Base-by-base conservation (phyloP, 768 basidiomycete genomes). In the Pilatotrama ljubarskyi region DNA sequence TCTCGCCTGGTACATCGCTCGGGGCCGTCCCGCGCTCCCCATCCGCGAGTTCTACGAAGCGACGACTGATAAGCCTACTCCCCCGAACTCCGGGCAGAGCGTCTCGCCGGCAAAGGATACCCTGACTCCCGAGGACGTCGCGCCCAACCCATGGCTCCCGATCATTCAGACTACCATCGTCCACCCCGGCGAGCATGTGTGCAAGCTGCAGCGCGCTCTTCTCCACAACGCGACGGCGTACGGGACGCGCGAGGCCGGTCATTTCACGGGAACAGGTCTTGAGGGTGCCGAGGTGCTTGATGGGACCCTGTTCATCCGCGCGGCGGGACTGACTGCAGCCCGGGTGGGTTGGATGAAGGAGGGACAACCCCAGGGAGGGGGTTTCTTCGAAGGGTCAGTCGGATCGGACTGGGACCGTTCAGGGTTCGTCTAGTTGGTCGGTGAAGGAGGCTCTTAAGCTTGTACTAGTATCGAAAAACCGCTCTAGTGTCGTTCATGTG, bases 261-360 rank as follows among this genome's bases (percentile, higher is more conserved):
- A 64, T 41, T 80, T 76, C 43, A 67, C 71, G 13, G 54, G 50
- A 15, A 49, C 63, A 3, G 62, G 25, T 66, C 70, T 86, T 42
- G 74, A 76, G 14, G 86, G 81, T n/a, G 78, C 77, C 6, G 82
- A 82, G 52, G 68, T 74, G 35, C 64, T 83, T 11, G 88, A 90
- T 68, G 88, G 88, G 9, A 82, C 81, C 17, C 64, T 91, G 48
- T 91, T 91, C 68, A 64, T 86, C 37, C 75, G 86, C 44, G 74
- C 75, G 0, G 87, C 85, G 5, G 78, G 79, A 58, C 63, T 86
- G 67, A 83, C 82, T 4, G 74, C 77, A 22, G 74, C 78, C 55
- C 64, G 66, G 22, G 35, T 75, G 10, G 78, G 78, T 9, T 78
- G 76, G 77, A 74, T 69, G 63, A 67, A 73, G 26, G 77, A 79